Conservation (phyloP, 1,139 yeast genomes). For the Pichia sp. region DNA sequence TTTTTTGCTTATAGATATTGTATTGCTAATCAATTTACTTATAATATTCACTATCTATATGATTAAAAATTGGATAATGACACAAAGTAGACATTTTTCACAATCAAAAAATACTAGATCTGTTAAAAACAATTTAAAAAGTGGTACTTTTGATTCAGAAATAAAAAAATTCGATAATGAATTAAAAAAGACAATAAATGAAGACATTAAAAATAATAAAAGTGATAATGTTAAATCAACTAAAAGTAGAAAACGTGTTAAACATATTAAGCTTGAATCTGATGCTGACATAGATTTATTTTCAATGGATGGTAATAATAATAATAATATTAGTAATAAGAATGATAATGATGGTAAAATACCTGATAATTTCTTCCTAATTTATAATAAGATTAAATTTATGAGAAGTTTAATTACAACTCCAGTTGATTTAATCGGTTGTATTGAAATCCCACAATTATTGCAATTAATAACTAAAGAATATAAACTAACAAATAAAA, state of each 20-base stretch:
- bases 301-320: too few relatives aligned
- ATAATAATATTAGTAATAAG: too few relatives aligned
- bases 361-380: slow-evolving; percentile 46
- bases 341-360: too few relatives aligned
- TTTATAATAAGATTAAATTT: slow-evolving; percentile 55
- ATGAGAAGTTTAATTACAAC: slow-evolving; percentile 63
- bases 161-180: slow-evolving; percentile 9
- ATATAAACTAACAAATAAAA: slow-evolving; percentile 3
- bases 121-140: not conserved
- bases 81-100: slow-evolving; percentile 9
- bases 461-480: slow-evolving; percentile 24
- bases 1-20: too few relatives aligned
- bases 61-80: slow-evolving; percentile 1
- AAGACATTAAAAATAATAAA: not conserved
- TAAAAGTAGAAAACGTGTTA: not conserved
- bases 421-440: slow-evolving; percentile 88
- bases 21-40: too few relatives aligned
- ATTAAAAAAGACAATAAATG: not conserved
- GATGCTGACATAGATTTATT: slow-evolving; percentile 7
- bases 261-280: slow-evolving; percentile 11
- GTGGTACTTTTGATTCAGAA: slow-evolving; percentile 6
- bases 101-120: not conserved
- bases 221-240: too few relatives aligned
- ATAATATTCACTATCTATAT: too few relatives aligned
- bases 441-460: slow-evolving; percentile 64